These are phyloP conservation scores for Friedmanniomyces simplex DNA, from an alignment of 495 filamentous ascomycete genomes.

Conservation along the genomic window DNA sequence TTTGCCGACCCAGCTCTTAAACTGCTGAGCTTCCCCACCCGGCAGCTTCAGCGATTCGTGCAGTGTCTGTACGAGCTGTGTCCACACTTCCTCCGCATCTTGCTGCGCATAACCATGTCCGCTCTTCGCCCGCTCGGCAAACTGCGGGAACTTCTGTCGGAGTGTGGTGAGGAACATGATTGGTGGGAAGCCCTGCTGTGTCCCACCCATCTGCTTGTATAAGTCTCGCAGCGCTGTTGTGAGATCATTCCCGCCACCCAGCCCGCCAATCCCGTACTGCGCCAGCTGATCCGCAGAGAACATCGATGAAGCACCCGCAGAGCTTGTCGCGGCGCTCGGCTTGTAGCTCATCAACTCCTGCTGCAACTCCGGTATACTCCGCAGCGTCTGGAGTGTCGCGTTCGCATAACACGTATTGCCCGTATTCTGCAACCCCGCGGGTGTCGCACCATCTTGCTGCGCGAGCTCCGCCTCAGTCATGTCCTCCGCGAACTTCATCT, in stretches of 20 bases:
- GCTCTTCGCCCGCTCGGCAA: constrained; percentile 72
- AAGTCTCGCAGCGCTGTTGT: constrained; percentile 72
- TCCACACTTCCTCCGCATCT: constrained; percentile 97
- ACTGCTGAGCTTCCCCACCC: constrained; percentile 28
- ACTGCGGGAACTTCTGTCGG: constrained; percentile 79
- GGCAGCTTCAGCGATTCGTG: constrained; percentile 62
- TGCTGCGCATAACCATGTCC: constrained; percentile 86
- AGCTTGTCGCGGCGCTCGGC: constrained; percentile 26
- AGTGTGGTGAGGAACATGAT: constrained; percentile 76
- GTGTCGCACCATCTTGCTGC: constrained; percentile 67
- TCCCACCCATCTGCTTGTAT: constrained; percentile 88
- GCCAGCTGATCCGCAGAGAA: constrained; percentile 41
- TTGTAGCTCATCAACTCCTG: constrained; percentile 64
- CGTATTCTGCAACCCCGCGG: constrained; percentile 82
- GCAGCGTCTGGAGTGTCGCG: constrained; percentile 82
- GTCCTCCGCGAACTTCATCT: constrained; percentile 83
- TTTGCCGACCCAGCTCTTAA: constrained; percentile 70
- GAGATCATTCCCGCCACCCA: constrained; percentile 57
- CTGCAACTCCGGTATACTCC: constrained; percentile 84
- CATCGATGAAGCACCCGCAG: constrained; percentile 30
- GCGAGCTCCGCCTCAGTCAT: constrained; percentile 95
- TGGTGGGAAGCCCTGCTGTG: constrained; percentile 79
- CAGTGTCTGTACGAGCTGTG: constrained; percentile 83
- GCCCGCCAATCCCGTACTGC: constrained; percentile 49
- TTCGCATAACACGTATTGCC: constrained; percentile 99